Conservation (phyloP, 805 yeast species). For the Yamadazyma paraphyllophila region DNA sequence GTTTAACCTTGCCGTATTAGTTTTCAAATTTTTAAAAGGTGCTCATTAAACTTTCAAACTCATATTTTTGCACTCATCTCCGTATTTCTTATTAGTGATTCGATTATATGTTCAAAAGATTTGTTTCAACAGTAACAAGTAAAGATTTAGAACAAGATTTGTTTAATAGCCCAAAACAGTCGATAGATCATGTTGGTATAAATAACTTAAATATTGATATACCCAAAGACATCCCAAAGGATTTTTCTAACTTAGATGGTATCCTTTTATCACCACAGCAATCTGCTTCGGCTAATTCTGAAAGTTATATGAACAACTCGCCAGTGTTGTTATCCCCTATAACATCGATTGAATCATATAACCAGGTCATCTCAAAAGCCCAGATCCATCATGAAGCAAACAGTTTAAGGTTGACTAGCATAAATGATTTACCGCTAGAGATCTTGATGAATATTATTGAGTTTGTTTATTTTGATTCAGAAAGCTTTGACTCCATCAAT, state of each 20-base stretch:
- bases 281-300: conserved; percentile 5
- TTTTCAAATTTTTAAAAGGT: neutral
- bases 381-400: conserved; percentile 4
- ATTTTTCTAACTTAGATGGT: conserved; percentile 3
- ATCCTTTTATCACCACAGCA: conserved; percentile 8
- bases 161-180: neutral
- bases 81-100: neutral
- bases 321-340: conserved; percentile 22
- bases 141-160: conserved; percentile 1
- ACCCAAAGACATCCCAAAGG: conserved; percentile 1
- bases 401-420: conserved; percentile 6
- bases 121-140: conserved; percentile 4
- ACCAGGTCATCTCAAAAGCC: conserved; percentile 9
- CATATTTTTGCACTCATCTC: conserved; percentile 1
- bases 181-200: too few relatives aligned
- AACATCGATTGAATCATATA: conserved; percentile 25
- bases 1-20: neutral
- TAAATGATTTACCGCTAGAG: conserved; percentile 51
- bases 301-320: conserved; percentile 5
- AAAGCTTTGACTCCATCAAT: conserved; percentile 48
- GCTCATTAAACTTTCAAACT: neutral
- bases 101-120: conserved; percentile 9
- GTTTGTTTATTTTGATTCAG: conserved; percentile 51
- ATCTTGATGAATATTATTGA: conserved; percentile 54
- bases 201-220: neutral